Conservation (phyloP, 2,329 filamentous ascomycete genomes). For the Elsinoe arachidis region DNA sequence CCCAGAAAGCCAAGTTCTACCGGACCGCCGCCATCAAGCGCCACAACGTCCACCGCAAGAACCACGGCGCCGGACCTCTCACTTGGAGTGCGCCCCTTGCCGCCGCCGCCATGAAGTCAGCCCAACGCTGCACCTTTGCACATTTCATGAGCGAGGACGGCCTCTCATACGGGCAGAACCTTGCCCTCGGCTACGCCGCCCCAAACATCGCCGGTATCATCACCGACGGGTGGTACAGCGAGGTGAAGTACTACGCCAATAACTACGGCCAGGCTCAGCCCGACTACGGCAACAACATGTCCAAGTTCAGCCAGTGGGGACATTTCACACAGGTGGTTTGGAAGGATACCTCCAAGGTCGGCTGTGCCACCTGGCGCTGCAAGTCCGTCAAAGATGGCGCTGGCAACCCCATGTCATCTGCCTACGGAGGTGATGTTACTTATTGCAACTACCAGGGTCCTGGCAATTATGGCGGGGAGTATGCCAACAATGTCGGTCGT, state of each 20-base stretch:
- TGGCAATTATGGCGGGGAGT: constrained; percentile 4
- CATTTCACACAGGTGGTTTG: constrained; percentile 35
- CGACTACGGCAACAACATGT: constrained; percentile 2
- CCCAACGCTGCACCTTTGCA: constrained; percentile 3
- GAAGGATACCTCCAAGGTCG: constrained; percentile 29
- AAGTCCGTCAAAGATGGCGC: not conserved
- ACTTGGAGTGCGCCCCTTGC: not conserved
- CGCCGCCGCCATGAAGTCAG: constrained; percentile 8
- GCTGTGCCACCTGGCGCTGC: constrained; percentile 23
- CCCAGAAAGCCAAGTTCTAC: not conserved
- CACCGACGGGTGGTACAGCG: constrained; percentile 6
- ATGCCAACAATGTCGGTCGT: not conserved
- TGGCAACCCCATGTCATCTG: not conserved
- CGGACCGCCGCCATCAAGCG: not conserved
- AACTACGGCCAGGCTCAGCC: constrained; percentile 14
- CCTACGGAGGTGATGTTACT: constrained; percentile 6
- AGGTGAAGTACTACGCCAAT: not conserved
- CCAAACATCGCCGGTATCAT: constrained; percentile 1
- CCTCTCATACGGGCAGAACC: constrained; percentile 6
- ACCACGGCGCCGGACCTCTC: not conserved
- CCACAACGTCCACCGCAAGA: constrained; percentile 4
- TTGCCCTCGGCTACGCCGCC: constrained; percentile 1
- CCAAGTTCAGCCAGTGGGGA: constrained; percentile 16
- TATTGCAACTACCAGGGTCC: constrained; percentile 5
- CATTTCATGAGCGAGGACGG: constrained; percentile 9